Conservation (phyloP, 2,329 filamentous ascomycete genomes). For the Cylindrodendrum hubeiense region DNA sequence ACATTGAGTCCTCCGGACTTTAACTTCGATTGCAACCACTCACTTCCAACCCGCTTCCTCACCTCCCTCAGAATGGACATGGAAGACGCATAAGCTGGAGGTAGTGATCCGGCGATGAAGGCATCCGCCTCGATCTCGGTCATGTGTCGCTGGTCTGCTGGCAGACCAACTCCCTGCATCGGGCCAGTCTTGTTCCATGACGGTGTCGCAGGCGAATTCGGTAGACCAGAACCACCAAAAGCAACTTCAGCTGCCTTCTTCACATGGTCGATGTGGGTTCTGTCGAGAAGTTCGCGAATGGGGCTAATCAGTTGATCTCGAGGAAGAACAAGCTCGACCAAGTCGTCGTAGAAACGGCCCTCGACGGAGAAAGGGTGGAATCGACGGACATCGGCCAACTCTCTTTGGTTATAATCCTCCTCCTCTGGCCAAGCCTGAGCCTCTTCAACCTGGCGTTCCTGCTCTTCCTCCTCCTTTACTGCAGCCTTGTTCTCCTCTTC, state of each 20-base stretch:
- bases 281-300: constrained; percentile 75
- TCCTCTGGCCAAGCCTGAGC: constrained; percentile 48
- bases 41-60: constrained; percentile 76
- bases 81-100: constrained; percentile 76
- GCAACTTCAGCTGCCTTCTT: constrained; percentile 76
- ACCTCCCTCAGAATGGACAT: constrained; percentile 79
- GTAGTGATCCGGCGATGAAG: constrained; percentile 77
- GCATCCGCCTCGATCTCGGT: constrained; percentile 80
- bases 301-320: constrained; percentile 76
- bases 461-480: constrained; percentile 51
- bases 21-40: constrained; percentile 77
- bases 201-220: constrained; percentile 81
- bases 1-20: constrained; percentile 69
- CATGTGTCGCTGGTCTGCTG: constrained; percentile 75
- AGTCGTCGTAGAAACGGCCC: constrained; percentile 80
- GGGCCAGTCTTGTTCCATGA: constrained; percentile 65
- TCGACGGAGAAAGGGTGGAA: constrained; percentile 80
- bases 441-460: constrained; percentile 41
- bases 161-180: constrained; percentile 74
- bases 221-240: constrained; percentile 83
- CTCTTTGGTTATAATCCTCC: constrained; percentile 51
- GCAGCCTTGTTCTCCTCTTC: constrained; percentile 43
- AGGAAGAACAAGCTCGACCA: constrained; percentile 82
- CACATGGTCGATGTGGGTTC: constrained; percentile 81
- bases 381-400: constrained; percentile 56